phyloP scores from a whole-genome alignment of 2,329 filamentous ascomycete species.

The Verticillium albo-atrum region DNA sequence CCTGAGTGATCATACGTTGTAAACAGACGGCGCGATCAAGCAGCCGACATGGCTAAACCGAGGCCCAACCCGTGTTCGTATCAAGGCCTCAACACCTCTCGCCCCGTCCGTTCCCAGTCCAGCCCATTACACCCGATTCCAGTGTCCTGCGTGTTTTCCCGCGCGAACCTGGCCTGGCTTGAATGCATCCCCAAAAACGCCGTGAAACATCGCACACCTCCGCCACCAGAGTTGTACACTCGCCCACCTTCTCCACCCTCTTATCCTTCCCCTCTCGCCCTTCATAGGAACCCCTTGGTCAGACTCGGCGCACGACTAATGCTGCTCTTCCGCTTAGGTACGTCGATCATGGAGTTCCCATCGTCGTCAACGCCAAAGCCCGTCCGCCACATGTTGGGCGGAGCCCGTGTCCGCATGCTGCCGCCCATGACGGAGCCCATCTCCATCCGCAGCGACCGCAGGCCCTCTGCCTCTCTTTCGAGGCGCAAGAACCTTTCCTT shows the following conservation, averaged over 20 bases:
- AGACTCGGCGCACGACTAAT: conserved; percentile 60
- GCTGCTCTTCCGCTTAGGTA: conserved; percentile 63
- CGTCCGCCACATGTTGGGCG: conserved; percentile 23
- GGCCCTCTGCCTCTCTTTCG: conserved; percentile 83
- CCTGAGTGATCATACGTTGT: background rate
- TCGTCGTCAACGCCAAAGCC: conserved; percentile 33
- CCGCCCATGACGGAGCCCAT: conserved; percentile 35
- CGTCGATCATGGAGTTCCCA: conserved; percentile 38
- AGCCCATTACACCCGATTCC: background rate
- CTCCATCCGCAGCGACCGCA: conserved; percentile 72
- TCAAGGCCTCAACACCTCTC: background rate
- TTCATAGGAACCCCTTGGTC: conserved; percentile 72
- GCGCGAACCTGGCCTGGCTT: background rate
- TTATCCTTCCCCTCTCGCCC: background rate
- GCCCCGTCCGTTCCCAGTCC: background rate
- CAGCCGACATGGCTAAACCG: background rate
- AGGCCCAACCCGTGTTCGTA: background rate
- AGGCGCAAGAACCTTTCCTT: conserved; percentile 73
- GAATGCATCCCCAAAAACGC: background rate
- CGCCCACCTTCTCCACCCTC: background rate
- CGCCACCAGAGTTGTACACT: background rate
- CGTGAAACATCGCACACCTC: background rate
- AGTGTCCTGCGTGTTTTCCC: background rate
- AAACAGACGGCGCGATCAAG: background rate
- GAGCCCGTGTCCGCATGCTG: conserved; percentile 14